Conservation (phyloP, 352 stramenopile genomes). For the Phytophthora agathidicida region DNA sequence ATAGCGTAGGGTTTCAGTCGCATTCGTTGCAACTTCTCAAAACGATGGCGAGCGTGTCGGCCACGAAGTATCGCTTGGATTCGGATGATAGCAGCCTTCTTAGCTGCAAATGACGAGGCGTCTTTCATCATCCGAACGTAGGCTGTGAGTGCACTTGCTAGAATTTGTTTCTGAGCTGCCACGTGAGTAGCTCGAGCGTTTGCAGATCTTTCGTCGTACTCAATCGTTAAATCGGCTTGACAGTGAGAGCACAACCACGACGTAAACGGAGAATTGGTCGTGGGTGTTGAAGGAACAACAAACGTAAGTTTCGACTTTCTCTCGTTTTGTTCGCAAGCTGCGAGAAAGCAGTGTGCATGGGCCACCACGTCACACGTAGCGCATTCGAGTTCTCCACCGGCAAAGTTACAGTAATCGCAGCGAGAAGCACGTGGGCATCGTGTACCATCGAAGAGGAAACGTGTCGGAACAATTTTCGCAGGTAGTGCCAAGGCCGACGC, state of each 20-base stretch:
- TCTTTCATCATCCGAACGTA: constrained; percentile 78
- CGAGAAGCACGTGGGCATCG: constrained; percentile 43
- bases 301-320: constrained; percentile 62
- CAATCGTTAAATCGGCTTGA: constrained; percentile 46
- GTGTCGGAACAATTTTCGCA: constrained; percentile 36
- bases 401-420: constrained; percentile 70
- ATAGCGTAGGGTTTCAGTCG: constrained; percentile 66
- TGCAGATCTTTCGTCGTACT: constrained; percentile 66
- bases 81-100: constrained; percentile 58
- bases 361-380: constrained; percentile 71
- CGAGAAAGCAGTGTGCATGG: constrained; percentile 61
- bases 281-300: constrained; percentile 40
- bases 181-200: constrained; percentile 43
- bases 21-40: constrained; percentile 54
- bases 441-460: constrained; percentile 58
- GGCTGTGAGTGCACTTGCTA: constrained; percentile 55
- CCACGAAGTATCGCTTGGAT: constrained; percentile 65
- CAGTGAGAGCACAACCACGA: constrained; percentile 69
- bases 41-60: constrained; percentile 52
- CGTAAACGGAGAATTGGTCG: constrained; percentile 32
- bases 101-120: constrained; percentile 55
- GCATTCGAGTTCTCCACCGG: constrained; percentile 69
- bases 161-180: constrained; percentile 51
- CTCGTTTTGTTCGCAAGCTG: constrained; percentile 35
- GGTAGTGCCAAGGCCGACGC: constrained; percentile 14